Evolutionary conservation across 805 yeast genomes (phyloP).

Genomic region (Lachancea fermentati): DNA sequence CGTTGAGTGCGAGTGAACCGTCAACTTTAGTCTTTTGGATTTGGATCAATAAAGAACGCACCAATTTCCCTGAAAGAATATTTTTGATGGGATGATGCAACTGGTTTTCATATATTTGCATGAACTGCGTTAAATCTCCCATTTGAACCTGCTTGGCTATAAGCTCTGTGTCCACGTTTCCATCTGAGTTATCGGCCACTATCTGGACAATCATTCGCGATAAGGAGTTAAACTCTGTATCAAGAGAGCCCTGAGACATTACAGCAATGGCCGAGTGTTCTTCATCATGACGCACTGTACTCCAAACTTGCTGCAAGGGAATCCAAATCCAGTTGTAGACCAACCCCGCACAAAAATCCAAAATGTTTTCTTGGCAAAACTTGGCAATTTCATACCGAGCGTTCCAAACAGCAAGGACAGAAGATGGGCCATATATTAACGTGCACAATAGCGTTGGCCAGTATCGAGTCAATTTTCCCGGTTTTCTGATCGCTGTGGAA

Average conservation of each 20-base stretch:
- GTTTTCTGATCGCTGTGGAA: constrained; percentile 25
- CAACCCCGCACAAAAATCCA: constrained; percentile 63
- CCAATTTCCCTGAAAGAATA: constrained; percentile 57
- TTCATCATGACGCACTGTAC: constrained; percentile 82
- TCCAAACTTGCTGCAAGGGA: constrained; percentile 66
- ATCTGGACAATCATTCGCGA: constrained; percentile 79
- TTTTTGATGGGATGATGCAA: constrained; percentile 63
- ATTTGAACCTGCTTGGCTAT: constrained; percentile 44
- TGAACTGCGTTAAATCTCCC: constrained; percentile 76
- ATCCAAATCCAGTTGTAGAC: constrained; percentile 76
- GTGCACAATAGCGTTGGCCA: constrained; percentile 56
- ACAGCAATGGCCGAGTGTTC: constrained; percentile 59
- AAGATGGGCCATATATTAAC: constrained; percentile 49
- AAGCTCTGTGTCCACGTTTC: constrained; percentile 18
- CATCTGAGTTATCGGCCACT: constrained; percentile 20
- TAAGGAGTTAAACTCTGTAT: constrained; percentile 71
- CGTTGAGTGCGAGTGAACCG: constrained; percentile 82
- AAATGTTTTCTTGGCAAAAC: constrained; percentile 54
- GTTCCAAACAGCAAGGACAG: constrained; percentile 39
- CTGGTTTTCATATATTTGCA: constrained; percentile 76
- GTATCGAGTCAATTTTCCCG: constrained; percentile 43
- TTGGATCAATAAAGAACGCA: constrained; percentile 78
- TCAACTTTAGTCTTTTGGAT: constrained; percentile 96
- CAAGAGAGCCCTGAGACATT: constrained; percentile 70
- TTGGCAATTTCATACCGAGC: constrained; percentile 47